phyloP scores from a whole-genome alignment of 345 rosid species.

The Bruguiera parviflora region DNA sequence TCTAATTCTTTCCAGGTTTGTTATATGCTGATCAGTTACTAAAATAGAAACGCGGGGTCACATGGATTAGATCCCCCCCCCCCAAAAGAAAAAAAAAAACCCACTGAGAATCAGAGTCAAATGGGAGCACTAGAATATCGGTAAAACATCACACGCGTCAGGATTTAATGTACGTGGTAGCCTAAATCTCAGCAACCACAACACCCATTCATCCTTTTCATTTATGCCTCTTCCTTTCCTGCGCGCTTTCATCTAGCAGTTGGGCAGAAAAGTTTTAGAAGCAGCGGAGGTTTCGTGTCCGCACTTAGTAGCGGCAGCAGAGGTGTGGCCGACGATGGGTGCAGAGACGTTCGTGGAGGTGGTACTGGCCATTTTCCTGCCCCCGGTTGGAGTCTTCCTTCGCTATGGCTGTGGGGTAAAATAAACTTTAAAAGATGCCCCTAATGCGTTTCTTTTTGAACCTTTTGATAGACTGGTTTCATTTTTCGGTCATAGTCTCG shows the following conservation, averaged over 20 bases:
- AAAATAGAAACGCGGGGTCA: neutral
- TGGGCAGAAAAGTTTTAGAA: neutral
- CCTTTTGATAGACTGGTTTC: neutral
- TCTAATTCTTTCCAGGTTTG: too few relatives aligned
- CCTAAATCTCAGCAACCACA: neutral
- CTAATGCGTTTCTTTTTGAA: neutral
- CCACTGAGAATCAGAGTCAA: neutral
- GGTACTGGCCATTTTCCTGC: conserved; percentile 73
- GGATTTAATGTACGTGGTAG: conserved; percentile 2
- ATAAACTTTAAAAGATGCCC: neutral
- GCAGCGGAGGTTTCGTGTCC: neutral
- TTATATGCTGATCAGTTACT: too few relatives aligned
- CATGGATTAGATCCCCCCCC: neutral
- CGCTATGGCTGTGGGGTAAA: conserved; percentile 86
- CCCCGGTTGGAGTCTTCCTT: conserved; percentile 94
- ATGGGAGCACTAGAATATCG: neutral
- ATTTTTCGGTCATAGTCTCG: neutral
- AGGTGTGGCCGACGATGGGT: conserved; percentile 40
- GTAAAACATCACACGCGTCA: conserved; percentile 9
- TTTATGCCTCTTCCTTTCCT: neutral
- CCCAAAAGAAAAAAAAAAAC: neutral
- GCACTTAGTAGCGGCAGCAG: neutral
- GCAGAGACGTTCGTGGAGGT: conserved; percentile 82
- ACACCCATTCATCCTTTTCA: neutral
- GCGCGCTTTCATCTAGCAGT: too few relatives aligned